phyloP scores from a whole-genome alignment of 2,329 filamentous ascomycete genomes.

The Rasamsonia emersonii region DNA sequence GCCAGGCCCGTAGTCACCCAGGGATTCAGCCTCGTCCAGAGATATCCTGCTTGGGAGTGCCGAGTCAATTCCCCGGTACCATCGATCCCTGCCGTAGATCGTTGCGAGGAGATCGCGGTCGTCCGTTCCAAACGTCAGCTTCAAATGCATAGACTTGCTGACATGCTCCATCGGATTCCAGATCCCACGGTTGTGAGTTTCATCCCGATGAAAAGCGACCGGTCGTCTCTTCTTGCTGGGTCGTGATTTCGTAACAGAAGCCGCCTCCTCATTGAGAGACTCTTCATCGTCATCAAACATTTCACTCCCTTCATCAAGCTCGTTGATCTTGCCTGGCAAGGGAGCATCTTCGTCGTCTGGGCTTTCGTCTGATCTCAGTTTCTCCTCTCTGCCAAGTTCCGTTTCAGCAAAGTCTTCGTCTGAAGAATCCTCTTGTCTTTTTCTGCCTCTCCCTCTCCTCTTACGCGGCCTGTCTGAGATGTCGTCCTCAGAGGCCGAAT shows the following conservation, averaged over 20 bases:
- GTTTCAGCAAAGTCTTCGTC: constrained; percentile 28
- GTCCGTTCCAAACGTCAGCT: constrained; percentile 43
- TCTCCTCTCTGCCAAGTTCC: constrained; percentile 12
- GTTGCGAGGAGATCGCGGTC: constrained; percentile 42
- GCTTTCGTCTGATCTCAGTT: constrained; percentile 10
- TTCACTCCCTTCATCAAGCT: constrained; percentile 11
- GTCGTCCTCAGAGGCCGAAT: constrained; percentile 16
- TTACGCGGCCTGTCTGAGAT: constrained; percentile 4
- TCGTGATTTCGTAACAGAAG: background rate
- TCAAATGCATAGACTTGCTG: constrained; percentile 38
- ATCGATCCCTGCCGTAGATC: constrained; percentile 42
- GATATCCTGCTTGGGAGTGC: constrained; percentile 42
- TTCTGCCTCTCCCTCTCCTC: constrained; percentile 12
- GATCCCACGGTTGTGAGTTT: constrained; percentile 30
- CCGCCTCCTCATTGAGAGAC: constrained; percentile 9
- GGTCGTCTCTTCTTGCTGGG: constrained; percentile 12
- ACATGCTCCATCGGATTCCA: constrained; percentile 26
- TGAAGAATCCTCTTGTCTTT: constrained; percentile 15
- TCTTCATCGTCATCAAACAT: constrained; percentile 8
- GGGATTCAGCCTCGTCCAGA: constrained; percentile 19
- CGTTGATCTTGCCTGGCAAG: too few relatives aligned
- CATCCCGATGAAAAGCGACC: constrained; percentile 14
- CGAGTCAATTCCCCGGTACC: constrained; percentile 38
- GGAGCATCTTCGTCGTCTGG: constrained; percentile 18
- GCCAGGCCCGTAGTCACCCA: constrained; percentile 30